Conservation (phyloP, 1,139 yeast species). For the Zygotorulaspora mrakii region DNA sequence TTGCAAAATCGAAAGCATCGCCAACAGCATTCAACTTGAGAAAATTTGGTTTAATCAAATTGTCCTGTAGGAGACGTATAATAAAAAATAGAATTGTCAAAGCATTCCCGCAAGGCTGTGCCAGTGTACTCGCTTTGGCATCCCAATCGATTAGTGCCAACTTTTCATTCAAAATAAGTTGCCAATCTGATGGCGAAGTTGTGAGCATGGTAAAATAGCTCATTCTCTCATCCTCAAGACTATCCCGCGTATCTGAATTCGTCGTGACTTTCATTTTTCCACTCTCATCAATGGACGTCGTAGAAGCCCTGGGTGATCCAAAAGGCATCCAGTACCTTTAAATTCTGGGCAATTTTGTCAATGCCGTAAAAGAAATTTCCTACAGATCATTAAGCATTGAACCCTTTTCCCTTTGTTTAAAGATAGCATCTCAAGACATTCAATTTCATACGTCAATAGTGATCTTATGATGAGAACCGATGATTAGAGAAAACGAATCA, state of each 20-base stretch:
- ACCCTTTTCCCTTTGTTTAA: not conserved
- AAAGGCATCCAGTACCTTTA: conserved; percentile 18
- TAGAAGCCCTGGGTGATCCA: conserved; percentile 20
- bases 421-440: no score
- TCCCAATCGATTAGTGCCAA: conserved; percentile 66
- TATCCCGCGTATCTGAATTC: conserved; percentile 16
- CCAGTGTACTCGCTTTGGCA: conserved; percentile 45
- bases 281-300: not conserved
- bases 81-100: conserved; percentile 37
- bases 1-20: conserved; percentile 33
- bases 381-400: not conserved
- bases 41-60: conserved; percentile 29
- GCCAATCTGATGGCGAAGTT: conserved; percentile 56
- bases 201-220: conserved; percentile 39
- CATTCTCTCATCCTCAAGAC: conserved; percentile 7
- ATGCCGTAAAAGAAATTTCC: not conserved
- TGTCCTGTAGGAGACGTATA: conserved; percentile 37
- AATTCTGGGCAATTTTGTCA: not conserved
- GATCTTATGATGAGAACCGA: conserved; percentile 14
- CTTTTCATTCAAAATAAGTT: conserved; percentile 51
- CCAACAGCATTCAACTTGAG: conserved; percentile 24
- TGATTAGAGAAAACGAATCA: conserved; percentile 5
- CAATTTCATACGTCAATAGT: conserved; percentile 6
- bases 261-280: conserved; percentile 14
- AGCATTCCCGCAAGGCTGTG: conserved; percentile 46